Conservation (phyloP, 306 rosid genomes). For the Quercus glauca region DNA sequence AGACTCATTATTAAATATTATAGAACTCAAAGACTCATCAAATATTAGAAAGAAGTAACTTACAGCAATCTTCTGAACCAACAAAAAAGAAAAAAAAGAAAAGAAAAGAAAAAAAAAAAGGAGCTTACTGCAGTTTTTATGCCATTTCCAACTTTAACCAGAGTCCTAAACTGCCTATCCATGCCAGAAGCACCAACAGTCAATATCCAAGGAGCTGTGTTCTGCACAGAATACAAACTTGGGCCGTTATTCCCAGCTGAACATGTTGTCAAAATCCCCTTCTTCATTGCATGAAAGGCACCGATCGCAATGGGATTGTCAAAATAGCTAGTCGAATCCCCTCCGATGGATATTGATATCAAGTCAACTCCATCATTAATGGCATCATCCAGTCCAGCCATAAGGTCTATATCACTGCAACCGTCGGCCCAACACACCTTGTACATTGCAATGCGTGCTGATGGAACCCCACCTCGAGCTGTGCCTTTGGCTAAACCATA, state of each 20-base stretch:
- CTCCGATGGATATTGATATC: conserved; percentile 59
- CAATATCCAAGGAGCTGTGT: conserved; percentile 72
- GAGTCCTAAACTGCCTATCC: too few species aligned
- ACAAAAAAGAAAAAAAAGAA: too few species aligned
- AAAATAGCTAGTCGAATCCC: conserved; percentile 11
- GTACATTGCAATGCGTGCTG: too few species aligned
- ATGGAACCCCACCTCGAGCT: conserved; percentile 42
- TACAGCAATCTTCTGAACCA: conserved; percentile 19
- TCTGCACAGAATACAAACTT: conserved; percentile 37
- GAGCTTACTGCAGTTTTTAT: conserved; percentile 29
- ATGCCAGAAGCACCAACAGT: conserved; percentile 13
- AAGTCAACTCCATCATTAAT: conserved; percentile 75
- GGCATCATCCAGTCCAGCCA: conserved; percentile 75
- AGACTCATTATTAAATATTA: too few species aligned
- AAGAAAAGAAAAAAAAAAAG: too few species aligned
- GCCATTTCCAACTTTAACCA: too few species aligned
- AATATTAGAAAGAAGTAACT: conserved; percentile 8
- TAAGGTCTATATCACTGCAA: conserved; percentile 65
- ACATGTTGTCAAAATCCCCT: conserved; percentile 58
- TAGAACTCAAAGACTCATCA: too few species aligned
- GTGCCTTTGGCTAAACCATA: conserved; percentile 66
- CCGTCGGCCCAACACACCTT: conserved; percentile 62
- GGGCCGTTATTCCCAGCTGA: conserved; percentile 69
- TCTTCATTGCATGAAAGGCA: conserved; percentile 53
- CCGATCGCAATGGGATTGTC: conserved; percentile 12